Evolutionary conservation across 129 eudicot species (phyloP).

Genomic region (Centaurea solstitialis): DNA sequence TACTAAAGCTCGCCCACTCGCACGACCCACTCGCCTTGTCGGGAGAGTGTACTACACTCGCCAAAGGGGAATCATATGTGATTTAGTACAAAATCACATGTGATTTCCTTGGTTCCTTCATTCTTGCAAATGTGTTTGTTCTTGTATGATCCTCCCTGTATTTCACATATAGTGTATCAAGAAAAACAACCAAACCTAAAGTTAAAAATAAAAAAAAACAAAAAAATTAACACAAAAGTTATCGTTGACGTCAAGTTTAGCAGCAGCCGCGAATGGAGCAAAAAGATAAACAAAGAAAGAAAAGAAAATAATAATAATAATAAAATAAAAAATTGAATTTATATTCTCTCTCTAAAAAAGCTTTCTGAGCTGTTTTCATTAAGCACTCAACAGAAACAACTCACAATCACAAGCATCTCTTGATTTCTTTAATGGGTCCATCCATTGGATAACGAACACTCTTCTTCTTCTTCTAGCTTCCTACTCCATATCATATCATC

Average conservation of each 20-base stretch:
- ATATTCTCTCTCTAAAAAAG: constrained; percentile 7
- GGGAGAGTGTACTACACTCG: no score
- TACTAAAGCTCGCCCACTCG: no score
- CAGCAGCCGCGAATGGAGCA: constrained; percentile 18
- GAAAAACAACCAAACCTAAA: not conserved
- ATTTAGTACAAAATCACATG: no score
- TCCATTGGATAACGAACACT: not conserved
- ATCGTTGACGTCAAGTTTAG: constrained; percentile 18
- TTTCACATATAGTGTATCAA: not conserved
- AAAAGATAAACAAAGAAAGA: not conserved
- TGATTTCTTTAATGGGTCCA: constrained; percentile 47
- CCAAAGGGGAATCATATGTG: no score
- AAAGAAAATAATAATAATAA: no score
- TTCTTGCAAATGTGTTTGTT: no score
- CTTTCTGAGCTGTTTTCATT: constrained; percentile 37
- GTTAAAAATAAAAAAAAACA: constrained; percentile 6
- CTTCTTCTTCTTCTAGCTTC: constrained; percentile 18
- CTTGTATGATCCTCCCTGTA: no score
- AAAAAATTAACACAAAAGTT: not conserved
- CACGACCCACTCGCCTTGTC: no score
- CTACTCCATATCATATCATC: constrained; percentile 17
- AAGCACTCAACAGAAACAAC: constrained; percentile 27
- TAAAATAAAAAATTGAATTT: not conserved
- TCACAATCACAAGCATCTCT: constrained; percentile 46
- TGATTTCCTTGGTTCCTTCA: no score